phyloP scores from a whole-genome alignment of 176 grass and related monocot species.

The Sorghum bicolor region Sorghum_bicolor_NCBIv3 NC_012870.2:79815501-79816000 shows the following conservation, averaged over 20 bases:
- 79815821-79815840: background rate
- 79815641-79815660: background rate
- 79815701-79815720: no score
- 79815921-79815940: no score
- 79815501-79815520: background rate
- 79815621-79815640: background rate
- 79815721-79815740: background rate
- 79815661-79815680: background rate
- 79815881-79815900: background rate
- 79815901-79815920: background rate
- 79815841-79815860: background rate
- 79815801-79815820: no score
- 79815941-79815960: background rate
- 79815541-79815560: background rate
- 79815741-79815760: background rate
- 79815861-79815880: background rate
- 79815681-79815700: background rate
- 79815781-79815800: background rate
- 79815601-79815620: background rate
- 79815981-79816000: background rate
- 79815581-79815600: background rate
- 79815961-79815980: background rate
- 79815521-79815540: background rate
- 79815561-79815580: background rate
- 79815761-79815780: background rate